A percentile compares a stretch with the other conserved stretches of the same genome.
Conservation (phyloP, 2,329 filamentous ascomycete species). For the Dactylellina sp. region DNA sequence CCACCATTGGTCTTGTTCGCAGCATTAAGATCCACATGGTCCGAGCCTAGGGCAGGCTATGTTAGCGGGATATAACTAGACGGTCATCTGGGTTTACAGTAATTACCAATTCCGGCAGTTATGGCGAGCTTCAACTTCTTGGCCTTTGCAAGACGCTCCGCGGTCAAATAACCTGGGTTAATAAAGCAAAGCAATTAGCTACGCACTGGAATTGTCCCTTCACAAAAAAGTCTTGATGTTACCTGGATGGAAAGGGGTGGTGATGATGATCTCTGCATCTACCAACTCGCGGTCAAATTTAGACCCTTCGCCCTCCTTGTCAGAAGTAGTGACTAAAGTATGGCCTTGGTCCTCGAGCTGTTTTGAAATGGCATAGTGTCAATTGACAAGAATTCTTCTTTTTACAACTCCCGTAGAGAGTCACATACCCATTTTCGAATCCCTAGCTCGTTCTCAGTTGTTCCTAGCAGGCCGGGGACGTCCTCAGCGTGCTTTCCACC, state of each 20-base stretch:
- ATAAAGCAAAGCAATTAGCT: slow-evolving; percentile 77
- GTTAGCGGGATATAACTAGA: not conserved
- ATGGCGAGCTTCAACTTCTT: slow-evolving; percentile 99
- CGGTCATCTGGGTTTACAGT: not conserved
- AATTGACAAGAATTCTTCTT: not conserved
- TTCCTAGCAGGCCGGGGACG: slow-evolving; percentile 86
- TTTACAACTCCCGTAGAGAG: not conserved
- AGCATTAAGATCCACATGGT: slow-evolving; percentile 96
- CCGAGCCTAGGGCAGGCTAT: slow-evolving; percentile 69
- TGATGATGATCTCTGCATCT: slow-evolving; percentile 98
- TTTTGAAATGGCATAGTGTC: slow-evolving; percentile 3
- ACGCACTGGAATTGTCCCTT: not conserved
- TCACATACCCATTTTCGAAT: slow-evolving; percentile 80
- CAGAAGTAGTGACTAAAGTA: slow-evolving; percentile 94
- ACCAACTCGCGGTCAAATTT: slow-evolving; percentile 95
- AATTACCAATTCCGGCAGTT: slow-evolving; percentile 87
- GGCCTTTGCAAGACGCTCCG: slow-evolving; percentile 94
- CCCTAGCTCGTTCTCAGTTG: slow-evolving; percentile 98
- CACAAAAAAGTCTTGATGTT: not conserved
- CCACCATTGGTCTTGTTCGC: slow-evolving; percentile 93
- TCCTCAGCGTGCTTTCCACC: slow-evolving; percentile 62
- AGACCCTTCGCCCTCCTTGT: slow-evolving; percentile 95
- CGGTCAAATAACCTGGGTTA: slow-evolving; percentile 96
- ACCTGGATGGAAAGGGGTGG: slow-evolving; percentile 77
- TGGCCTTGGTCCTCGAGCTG: slow-evolving; percentile 91